Conservation (phyloP, 768 basidiomycete species). For the Serendipita indica region DNA sequence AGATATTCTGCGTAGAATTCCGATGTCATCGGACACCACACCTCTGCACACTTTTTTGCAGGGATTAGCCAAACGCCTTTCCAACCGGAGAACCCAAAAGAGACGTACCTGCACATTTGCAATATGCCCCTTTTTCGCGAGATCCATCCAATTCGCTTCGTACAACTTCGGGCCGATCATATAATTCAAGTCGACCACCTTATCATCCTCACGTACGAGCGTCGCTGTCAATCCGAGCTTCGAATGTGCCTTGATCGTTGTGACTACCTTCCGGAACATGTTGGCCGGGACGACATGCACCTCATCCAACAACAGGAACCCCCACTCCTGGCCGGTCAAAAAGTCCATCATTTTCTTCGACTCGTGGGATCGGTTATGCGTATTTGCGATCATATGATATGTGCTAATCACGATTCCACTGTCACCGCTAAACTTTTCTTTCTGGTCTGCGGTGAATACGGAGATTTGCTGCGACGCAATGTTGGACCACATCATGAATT, state of each 20-base stretch:
- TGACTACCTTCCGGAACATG: conserved; percentile 96
- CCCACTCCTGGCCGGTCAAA: conserved; percentile 95
- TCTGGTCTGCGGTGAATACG: conserved; percentile 93
- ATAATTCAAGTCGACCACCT: conserved; percentile 95
- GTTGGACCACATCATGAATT: conserved; percentile 98
- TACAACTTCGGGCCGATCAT: conserved; percentile 99
- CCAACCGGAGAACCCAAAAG: background rate
- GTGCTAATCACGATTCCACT: conserved; percentile 98
- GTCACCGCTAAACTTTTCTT: conserved; percentile 85
- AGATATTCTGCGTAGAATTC: conserved; percentile 98
- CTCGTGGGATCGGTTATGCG: conserved; percentile 95
- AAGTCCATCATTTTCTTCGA: conserved; percentile 99
- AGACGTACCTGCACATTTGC: conserved; percentile 90
- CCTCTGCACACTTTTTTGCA: conserved; percentile 74
- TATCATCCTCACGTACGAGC: conserved; percentile 96
- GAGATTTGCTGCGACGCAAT: conserved; percentile 93
- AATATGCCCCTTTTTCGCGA: conserved; percentile 97
- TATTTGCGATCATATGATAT: conserved; percentile 99
- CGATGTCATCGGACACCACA: conserved; percentile 99
- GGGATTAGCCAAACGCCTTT: background rate
- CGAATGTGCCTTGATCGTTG: conserved; percentile 96
- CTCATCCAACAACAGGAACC: conserved; percentile 93
- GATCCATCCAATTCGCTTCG: conserved; percentile 99
- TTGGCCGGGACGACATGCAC: conserved; percentile 98
- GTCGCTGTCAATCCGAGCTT: conserved; percentile 97